Percentiles rank a stretch among this genome's conserved stretches.
These are phyloP conservation scores for Moricandia arvensis DNA, from an alignment of 345 rosid species.

Conservation along the genomic window DNA sequence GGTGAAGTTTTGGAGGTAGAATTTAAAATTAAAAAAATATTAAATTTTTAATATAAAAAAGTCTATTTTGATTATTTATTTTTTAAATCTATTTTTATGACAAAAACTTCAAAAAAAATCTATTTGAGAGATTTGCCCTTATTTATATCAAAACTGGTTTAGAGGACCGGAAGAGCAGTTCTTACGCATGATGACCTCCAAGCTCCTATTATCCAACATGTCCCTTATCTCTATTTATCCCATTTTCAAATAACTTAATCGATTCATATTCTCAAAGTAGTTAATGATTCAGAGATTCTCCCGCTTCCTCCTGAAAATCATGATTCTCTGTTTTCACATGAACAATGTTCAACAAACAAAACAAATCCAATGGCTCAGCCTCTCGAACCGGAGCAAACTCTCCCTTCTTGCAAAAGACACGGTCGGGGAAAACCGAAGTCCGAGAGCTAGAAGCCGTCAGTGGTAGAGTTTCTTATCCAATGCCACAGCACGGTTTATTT, in stretches of 20 bases:
- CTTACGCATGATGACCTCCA: conserved; percentile 7
- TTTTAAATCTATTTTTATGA: no score
- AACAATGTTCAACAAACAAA: conserved; percentile 46
- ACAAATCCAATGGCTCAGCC: conserved; percentile 30
- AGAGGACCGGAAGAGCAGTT: conserved; percentile 21
- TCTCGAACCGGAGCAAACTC: conserved; percentile 34
- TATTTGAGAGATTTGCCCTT: no score
- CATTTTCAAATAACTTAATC: no score
- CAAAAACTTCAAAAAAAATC: no score
- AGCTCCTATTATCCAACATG: no score
- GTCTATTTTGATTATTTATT: no score
- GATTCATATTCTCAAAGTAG: conserved; percentile 17
- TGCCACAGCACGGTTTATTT: no score
- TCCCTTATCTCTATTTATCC: no score
- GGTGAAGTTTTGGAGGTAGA: no score
- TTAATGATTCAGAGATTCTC: conserved; percentile 24
- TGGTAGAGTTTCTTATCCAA: conserved; percentile 3
- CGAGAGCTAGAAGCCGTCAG: conserved; percentile 56
- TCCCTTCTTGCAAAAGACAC: conserved; percentile 30
- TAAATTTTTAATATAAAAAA: no score
- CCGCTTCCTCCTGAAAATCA: conserved; percentile 22
- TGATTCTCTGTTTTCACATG: conserved; percentile 16
- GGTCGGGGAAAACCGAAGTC: conserved; percentile 39
- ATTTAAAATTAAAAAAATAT: no score
- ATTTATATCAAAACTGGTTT: neutral